phyloP scores from a whole-genome alignment of 2,329 filamentous ascomycete species.

The Nemania sp. region DNA sequence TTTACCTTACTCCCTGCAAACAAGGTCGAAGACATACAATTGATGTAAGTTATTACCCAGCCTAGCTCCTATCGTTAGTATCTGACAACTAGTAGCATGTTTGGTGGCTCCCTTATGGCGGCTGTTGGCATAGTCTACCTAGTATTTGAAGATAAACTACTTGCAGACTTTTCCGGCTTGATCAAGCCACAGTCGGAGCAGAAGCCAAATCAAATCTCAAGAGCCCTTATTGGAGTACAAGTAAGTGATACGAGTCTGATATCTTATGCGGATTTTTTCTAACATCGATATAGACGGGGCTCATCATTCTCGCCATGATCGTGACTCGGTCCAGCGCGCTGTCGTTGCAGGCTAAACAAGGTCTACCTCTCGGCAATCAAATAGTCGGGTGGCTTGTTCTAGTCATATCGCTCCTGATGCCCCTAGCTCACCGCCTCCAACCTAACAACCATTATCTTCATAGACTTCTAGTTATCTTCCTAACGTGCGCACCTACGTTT shows the following conservation, averaged over 20 bases:
- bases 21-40: conserved; percentile 80
- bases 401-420: conserved; percentile 81
- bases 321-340: conserved; percentile 89
- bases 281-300: conserved; percentile 67
- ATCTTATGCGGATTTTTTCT: conserved; percentile 37
- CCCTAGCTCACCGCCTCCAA: conserved; percentile 82
- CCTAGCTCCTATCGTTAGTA: background rate
- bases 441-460: conserved; percentile 92
- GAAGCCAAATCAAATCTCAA: conserved; percentile 61
- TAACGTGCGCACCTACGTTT: conserved; percentile 92
- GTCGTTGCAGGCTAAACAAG: conserved; percentile 85
- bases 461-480: conserved; percentile 86
- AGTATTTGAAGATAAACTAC: conserved; percentile 75
- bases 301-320: conserved; percentile 83
- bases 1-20: conserved; percentile 89
- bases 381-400: conserved; percentile 85
- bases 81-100: conserved; percentile 63
- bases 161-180: conserved; percentile 58
- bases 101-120: conserved; percentile 84
- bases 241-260: conserved; percentile 53
- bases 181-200: conserved; percentile 43
- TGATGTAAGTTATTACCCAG: conserved; percentile 43
- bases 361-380: conserved; percentile 89
- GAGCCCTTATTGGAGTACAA: conserved; percentile 75
- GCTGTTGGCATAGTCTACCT: conserved; percentile 82